These are phyloP conservation scores for Sclerotinia nivalis DNA, from an alignment of 2,329 filamentous ascomycete species.

Conservation along the genomic window DNA sequence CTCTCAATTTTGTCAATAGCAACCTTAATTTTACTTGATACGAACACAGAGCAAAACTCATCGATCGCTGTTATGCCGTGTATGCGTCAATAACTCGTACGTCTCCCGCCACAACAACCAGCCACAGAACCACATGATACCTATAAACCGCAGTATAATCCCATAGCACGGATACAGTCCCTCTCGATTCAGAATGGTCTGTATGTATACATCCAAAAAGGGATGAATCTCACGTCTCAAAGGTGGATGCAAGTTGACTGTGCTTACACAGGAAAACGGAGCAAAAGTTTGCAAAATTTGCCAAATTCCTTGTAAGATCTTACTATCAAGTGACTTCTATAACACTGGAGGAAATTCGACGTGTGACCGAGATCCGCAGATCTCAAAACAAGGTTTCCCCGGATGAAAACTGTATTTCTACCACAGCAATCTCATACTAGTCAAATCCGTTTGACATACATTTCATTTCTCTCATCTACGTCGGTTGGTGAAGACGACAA, in stretches of 20 bases:
- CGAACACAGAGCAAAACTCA: background rate
- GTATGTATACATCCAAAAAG: background rate
- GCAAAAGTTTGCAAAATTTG: slow-evolving; percentile 7
- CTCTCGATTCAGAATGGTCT: background rate
- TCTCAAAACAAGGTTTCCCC: slow-evolving; percentile 22
- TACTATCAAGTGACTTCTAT: slow-evolving; percentile 4
- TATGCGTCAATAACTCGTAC: background rate
- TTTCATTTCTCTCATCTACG: background rate
- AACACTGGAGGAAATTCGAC: background rate
- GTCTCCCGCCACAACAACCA: background rate
- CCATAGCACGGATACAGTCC: background rate
- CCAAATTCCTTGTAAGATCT: background rate
- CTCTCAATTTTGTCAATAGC: background rate
- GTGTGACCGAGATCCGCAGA: slow-evolving; percentile 14
- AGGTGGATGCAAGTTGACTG: background rate
- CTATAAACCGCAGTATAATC: background rate
- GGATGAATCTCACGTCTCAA: background rate
- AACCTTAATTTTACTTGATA: background rate
- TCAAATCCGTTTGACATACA: background rate
- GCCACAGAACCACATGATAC: slow-evolving; percentile 6
- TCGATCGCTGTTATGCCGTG: background rate
- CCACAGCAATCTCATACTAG: background rate
- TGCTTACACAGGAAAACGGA: background rate
- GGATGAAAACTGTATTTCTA: slow-evolving; percentile 19
- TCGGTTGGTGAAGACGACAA: background rate